Evolutionary conservation across 129 eudicot species (phyloP).

Genomic region (Flaveria bidentis): DNA sequence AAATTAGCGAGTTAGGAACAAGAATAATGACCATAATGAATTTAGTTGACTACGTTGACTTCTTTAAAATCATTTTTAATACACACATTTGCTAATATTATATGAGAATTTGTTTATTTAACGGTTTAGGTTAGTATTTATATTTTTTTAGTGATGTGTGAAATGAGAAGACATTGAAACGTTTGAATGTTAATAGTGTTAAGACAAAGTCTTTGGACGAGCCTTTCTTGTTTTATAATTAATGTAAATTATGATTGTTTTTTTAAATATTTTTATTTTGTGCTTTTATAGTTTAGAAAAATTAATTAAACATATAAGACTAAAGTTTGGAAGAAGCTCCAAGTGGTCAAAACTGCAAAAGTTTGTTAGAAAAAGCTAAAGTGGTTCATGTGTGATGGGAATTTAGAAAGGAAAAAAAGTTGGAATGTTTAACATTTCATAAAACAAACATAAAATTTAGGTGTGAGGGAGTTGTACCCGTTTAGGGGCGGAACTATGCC

Average conservation of each 20-base stretch:
- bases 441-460: too few relatives aligned
- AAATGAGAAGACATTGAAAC: background rate
- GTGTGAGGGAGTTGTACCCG: too few relatives aligned
- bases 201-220: background rate
- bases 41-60: slow-evolving; percentile 15
- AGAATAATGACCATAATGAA: background rate
- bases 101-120: background rate
- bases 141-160: background rate
- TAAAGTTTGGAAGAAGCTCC: background rate
- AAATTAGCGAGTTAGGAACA: background rate
- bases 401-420: too few relatives aligned
- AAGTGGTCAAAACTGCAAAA: background rate
- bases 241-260: background rate
- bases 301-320: background rate
- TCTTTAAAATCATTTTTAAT: background rate
- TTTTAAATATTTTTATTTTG: background rate
- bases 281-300: too few relatives aligned
- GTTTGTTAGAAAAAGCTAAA: too few relatives aligned
- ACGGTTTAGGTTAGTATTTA: background rate
- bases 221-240: background rate
- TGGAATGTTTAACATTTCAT: too few relatives aligned
- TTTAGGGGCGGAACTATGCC: too few relatives aligned
- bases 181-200: background rate
- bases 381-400: too few relatives aligned
- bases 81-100: background rate